Conservation (phyloP, 805 yeast genomes). For the Myxozyma vanderwaltii region DNA sequence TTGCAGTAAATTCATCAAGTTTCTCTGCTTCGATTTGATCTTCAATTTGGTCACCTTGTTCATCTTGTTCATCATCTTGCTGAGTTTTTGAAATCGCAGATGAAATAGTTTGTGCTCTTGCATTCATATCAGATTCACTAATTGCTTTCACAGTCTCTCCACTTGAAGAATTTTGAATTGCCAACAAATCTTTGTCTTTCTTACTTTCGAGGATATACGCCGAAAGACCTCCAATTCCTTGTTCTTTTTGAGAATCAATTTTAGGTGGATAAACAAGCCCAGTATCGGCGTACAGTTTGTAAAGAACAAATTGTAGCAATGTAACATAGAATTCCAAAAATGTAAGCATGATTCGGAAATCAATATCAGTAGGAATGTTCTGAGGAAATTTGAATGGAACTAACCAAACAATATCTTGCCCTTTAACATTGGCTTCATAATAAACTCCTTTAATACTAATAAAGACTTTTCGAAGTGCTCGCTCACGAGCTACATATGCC, state of each 20-base stretch:
- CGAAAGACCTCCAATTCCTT: conserved; percentile 86
- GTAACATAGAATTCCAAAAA: conserved; percentile 96
- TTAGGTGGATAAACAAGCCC: conserved; percentile 90
- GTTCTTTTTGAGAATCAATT: conserved; percentile 68
- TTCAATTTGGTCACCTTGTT: conserved; percentile 45
- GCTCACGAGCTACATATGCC: conserved; percentile 86
- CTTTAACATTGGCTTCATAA: conserved; percentile 84
- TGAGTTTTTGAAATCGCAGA: conserved; percentile 5
- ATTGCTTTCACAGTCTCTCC: conserved; percentile 25
- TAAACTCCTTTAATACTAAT: conserved; percentile 97
- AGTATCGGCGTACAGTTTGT: conserved; percentile 79
- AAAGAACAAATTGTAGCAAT: conserved; percentile 81
- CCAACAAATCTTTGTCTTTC: conserved; percentile 32
- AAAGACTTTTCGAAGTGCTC: conserved; percentile 81
- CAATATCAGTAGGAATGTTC: conserved; percentile 89
- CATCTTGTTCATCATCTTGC: conserved; percentile 58
- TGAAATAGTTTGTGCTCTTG: conserved; percentile 23
- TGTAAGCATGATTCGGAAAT: conserved; percentile 94
- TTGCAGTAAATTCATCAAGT: conserved; percentile 32
- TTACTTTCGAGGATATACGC: conserved; percentile 69
- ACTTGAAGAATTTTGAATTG: conserved; percentile 35
- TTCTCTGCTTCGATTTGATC: conserved; percentile 26
- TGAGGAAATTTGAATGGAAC: conserved; percentile 97
- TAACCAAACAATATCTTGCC: conserved; percentile 94
- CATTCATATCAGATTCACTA: conserved; percentile 21